These are phyloP conservation scores for Chenopodium berlandieri DNA, from an alignment of 148 eudicot genomes.

Conservation along the genomic window DNA sequence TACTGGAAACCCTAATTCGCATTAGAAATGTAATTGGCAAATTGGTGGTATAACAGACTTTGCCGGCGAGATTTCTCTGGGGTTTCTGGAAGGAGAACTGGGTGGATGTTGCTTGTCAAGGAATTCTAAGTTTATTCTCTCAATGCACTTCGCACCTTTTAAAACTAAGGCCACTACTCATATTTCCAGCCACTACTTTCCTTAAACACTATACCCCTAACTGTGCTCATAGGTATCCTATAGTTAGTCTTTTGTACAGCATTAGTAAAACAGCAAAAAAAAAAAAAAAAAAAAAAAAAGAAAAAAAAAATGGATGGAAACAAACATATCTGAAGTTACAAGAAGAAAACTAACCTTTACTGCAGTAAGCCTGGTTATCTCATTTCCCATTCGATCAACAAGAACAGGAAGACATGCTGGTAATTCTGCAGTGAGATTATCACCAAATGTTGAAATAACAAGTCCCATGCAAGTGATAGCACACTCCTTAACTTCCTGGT, in stretches of 20 bases:
- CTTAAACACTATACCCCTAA: neutral
- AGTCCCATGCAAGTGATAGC: constrained; percentile 98
- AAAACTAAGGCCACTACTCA: neutral
- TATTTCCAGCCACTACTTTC: neutral
- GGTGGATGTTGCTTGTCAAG: no score
- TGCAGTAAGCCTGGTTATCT: constrained; percentile 94
- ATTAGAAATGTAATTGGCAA: no score
- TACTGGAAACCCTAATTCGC: no score
- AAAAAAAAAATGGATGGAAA: neutral
- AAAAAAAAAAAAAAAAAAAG: no score
- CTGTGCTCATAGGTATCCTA: neutral
- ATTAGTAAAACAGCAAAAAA: neutral
- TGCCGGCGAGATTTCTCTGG: no score
- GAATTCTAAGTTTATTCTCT: no score
- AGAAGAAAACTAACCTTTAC: constrained; percentile 66
- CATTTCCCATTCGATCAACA: constrained; percentile 99
- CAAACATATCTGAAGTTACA: neutral
- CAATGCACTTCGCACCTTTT: no score
- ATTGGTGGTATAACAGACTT: no score
- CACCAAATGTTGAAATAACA: constrained; percentile 91
- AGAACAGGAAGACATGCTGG: constrained; percentile 93
- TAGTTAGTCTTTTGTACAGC: neutral
- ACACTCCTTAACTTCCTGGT: constrained; percentile 99
- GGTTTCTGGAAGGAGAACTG: no score
- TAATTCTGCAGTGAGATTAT: constrained; percentile 66